Evolutionary conservation across 2,329 filamentous ascomycete species (phyloP).

Genomic region (Talaromyces marneffei): DNA sequence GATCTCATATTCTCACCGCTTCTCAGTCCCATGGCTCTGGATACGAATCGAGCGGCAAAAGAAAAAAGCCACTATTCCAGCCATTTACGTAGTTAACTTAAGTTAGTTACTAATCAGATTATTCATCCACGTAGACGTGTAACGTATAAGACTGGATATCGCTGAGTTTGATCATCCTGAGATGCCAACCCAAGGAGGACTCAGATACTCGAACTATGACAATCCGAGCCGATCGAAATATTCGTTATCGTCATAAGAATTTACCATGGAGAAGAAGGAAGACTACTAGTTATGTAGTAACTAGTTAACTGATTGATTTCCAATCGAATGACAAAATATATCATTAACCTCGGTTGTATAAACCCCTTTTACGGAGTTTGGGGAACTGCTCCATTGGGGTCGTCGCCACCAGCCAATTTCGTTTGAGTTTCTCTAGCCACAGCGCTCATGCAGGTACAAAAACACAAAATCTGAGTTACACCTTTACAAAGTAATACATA

Average conservation of each 20-base stretch:
- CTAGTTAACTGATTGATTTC: no score
- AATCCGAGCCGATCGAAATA: background rate
- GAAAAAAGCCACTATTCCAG: background rate
- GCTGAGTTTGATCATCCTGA: background rate
- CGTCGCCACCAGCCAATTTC: conserved; percentile 3
- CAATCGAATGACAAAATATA: no score
- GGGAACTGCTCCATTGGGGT: background rate
- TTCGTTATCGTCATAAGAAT: background rate
- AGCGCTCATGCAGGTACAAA: conserved; percentile 1
- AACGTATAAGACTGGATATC: background rate
- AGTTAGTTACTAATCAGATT: background rate
- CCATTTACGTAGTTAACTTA: background rate
- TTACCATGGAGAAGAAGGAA: background rate
- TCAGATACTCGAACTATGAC: background rate
- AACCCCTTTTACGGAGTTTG: background rate
- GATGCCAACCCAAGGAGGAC: background rate
- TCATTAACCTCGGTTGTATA: background rate
- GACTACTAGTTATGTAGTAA: no score
- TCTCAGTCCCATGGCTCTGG: background rate
- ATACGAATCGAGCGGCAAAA: background rate
- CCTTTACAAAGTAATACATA: no score
- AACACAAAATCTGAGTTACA: background rate
- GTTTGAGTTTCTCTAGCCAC: background rate
- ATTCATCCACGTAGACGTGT: background rate
- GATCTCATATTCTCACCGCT: background rate